These are phyloP conservation scores for Pelargonium nanum DNA, from an alignment of 345 rosid species.

Conservation along the genomic window DNA sequence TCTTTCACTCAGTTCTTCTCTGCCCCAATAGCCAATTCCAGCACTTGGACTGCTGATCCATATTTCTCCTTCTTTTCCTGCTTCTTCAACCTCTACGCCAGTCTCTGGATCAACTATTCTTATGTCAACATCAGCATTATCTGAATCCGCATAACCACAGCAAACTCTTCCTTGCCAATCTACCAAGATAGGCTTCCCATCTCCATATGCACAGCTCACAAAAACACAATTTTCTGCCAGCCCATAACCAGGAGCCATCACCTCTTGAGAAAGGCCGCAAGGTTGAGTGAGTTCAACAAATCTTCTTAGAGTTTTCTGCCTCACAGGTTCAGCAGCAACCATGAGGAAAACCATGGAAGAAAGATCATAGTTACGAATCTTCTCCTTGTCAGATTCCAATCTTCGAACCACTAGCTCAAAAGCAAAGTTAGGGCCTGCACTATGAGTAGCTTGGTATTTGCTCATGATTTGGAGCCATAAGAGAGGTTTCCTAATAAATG, in stretches of 20 bases:
- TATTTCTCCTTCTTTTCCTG: slow-evolving; percentile 55
- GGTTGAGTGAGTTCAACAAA: slow-evolving; percentile 45
- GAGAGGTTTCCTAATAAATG: slow-evolving; percentile 53
- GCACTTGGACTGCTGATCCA: slow-evolving; percentile 65
- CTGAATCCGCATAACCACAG: slow-evolving; percentile 38
- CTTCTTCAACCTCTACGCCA: slow-evolving; percentile 27
- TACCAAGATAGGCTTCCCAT: slow-evolving; percentile 40
- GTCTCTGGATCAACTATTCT: slow-evolving; percentile 39
- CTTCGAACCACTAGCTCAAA: slow-evolving; percentile 50
- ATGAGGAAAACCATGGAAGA: slow-evolving; percentile 59
- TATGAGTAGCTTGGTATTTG: slow-evolving; percentile 48
- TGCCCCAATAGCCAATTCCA: slow-evolving; percentile 64
- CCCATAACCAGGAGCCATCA: slow-evolving; percentile 72
- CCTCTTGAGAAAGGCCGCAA: slow-evolving; percentile 48
- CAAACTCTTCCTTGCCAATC: slow-evolving; percentile 67
- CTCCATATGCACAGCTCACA: slow-evolving; percentile 58
- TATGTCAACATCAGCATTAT: slow-evolving; percentile 41
- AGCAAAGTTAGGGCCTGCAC: slow-evolving; percentile 64
- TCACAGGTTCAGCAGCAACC: slow-evolving; percentile 67
- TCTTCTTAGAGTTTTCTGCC: slow-evolving; percentile 44
- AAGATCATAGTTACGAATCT: slow-evolving; percentile 32
- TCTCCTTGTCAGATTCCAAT: slow-evolving; percentile 36
- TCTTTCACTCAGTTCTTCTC: slow-evolving; percentile 36
- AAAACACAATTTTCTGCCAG: slow-evolving; percentile 69
- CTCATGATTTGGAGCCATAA: slow-evolving; percentile 52